Evolutionary conservation across 768 basidiomycete species (phyloP), one percentile per base, ranked within the genome.

Genomic region (Amanita phalloides): DNA sequence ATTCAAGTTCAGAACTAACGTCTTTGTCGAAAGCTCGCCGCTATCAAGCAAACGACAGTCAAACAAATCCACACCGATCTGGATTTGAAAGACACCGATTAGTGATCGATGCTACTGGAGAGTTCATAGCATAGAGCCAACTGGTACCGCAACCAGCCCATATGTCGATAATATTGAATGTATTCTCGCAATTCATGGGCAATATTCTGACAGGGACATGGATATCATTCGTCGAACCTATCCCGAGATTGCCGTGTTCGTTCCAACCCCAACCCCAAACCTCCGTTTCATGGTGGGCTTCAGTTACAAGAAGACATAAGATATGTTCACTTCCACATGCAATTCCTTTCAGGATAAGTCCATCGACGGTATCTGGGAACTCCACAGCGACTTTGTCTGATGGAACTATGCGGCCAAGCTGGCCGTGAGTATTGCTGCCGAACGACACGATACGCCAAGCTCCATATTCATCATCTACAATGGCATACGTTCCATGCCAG

Each of bases 201-300:
- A 84, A 84, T 9, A 88, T 60, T 55, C 66, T 76, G 9, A 68
- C 62, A 13, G 85, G 83, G 13, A 61, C 25, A 6, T 59, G 54
- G 7, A 77, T 65, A 58, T 92, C 83, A 3, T 71, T 67, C 3
- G 77, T 78, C 33, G 73, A 69, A 0, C 82, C 84, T 21, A 79
- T 60, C 0, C 89, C 92, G 25, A 97, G 71, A 64, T 96, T 98
- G 6, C 95, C 95, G 62, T 97, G 95, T 64, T 98, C 95, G 64
- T 97, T 98, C 94, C 95, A 98, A 0, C 95, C 95, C 90, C 94
- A 96, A 0, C 81, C 88, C 79, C 81, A 88, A 0, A 93, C 75
- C 56, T 78, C 75, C 1, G 58, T 54, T 6, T 49, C 55, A 7
- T 14, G 46, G 7, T 32, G 44, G 44, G 26, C 11, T 33, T 33